Evolutionary conservation across 306 rosid species (phyloP), one percentile per base, ranked within the genome.

Genomic region (Pachyrhizus erosus): DNA sequence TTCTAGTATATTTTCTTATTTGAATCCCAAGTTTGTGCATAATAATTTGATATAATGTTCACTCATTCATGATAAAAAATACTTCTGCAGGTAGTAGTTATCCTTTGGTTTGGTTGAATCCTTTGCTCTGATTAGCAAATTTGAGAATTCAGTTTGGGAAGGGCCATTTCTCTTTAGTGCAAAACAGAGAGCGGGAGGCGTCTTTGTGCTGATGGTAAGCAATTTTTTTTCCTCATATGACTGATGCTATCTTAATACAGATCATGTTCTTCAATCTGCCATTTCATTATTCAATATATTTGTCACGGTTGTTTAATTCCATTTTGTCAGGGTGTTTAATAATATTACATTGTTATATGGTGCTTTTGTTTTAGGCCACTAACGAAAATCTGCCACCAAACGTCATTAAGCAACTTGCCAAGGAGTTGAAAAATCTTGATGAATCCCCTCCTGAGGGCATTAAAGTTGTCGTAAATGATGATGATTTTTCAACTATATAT

Each of bases 321-420:
- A 15, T 49, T 79, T 76, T 37, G 72, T 23, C 7, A 18, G 76
- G 67, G 13, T 31, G 42, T 77, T 65, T 45, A 49, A 55, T 18
- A 15, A 57, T 57, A 42, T 58, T 58, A 78, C 57, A n/a, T 73
- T 76, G 29, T 79, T 20, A 27, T 71, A 5, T 80, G 77, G 12
- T 78, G 74, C 65, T 73, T 67, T 76, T 79, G 80, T 82, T 76
- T 78, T 88, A 93, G 99, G 98, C 99, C 37, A 92, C 99, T 4
- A 96, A 96, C 80, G 99, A 96, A 84, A 96, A 96, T 88, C 97
- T 96, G 78, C 97, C 99, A 20, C 99, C 99, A 80, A 96, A 96
- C 81, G 99, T 93, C 21, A 91, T 96, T 75, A 96, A 88, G 88
- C 99, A 89, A 92, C 94, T 96, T 81, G 99, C 94, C 18, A 96